Evolutionary conservation across 2,329 filamentous ascomycete species (phyloP), one percentile per base, ranked within the genome.

Genomic region (Nannizzia gypsea): DNA sequence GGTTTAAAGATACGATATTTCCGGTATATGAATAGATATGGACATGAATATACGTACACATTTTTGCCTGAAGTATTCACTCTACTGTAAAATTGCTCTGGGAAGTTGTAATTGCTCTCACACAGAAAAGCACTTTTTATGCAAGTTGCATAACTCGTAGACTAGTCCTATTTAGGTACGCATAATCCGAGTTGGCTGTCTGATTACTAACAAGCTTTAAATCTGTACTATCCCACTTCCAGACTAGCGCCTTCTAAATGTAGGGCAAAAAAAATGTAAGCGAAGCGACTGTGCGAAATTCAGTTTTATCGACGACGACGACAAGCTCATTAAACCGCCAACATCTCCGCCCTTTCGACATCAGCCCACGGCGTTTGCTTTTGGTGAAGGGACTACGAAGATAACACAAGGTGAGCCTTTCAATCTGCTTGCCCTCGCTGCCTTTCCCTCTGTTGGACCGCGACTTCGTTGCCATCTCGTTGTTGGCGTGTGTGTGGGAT

Each of bases 251-350:
- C 63, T 60, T 44, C 62, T 65, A 67, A 66, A 65, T 65, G 68
- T 73, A 74, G 72, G 72, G 72, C 72, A 74, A 63, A 58, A 57
- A 24, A 67, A 68, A 6, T 69, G 69, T 65, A 74, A 75, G 73
- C 73, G 73, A 74, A 56, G 71, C 69, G 69, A 74, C 72, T 73
- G 67, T 73, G 73, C 72, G 70, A 74, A 75, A 73, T 75, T 75
- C 73, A 64, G 69, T 66, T 67, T 71, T 65, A 40, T 36, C 66
- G 54, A 64, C 36, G 61, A 64, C 67, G 67, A 68, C 72, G 69
- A 73, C 69, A 68, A 73, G 70, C 69, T 67, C 70, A 67, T 70
- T 70, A 67, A 65, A 68, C 67, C 67, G 67, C 71, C 71, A 74
- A 70, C 69, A 70, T 68, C 38, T 42, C 54, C 54, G 54, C 54